Evolutionary conservation across 352 stramenopile species (phyloP), one percentile per base, ranked within the genome.

Genomic region (Phytophthora podocarpi): DNA sequence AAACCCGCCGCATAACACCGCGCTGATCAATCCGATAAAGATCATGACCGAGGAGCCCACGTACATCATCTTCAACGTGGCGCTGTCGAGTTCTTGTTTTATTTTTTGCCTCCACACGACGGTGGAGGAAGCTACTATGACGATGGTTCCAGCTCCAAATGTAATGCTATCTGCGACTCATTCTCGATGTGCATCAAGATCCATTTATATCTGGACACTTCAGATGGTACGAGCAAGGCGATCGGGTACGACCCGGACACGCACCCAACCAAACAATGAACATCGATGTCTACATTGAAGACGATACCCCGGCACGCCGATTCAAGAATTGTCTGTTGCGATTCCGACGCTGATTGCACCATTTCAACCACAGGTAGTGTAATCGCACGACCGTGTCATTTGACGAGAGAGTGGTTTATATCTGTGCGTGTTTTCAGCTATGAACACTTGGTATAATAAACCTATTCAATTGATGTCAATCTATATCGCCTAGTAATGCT

Each of bases 11-110:
- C 45, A 95, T 73, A 60, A 87, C 1, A 49, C 67, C 3, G 77
- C 76, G 18, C 70, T 97, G 23, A 32, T 54, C 18, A 74, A 74
- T 26, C 61, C 66, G 0, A 74, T 74, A 12, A 78, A 89, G 42
- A 72, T 87, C 70, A 70, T 98, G 52, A 82, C 98, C 30, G 77
- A 61, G 32, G 43, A 52, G 49, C 98, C 53, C 98, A 98, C 76
- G 97, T 95, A 27, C 91, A 92, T 10, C 23, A 30, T 46, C 21
- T 46, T 46, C 39, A 46, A 46, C 20, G 39, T 46, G 20, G 39
- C 39, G 20, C 10, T 57, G 24, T 57, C 48, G 16, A 82, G 65
- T 16, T 84, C 87, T 26, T 98, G 92, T 92, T 73, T n/a, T n/a
- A 76, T 18, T 58, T 78, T 9, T 76, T 24, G 13, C 80, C 80